Evolutionary conservation across 2,329 filamentous ascomycete species (phyloP), one percentile per base, ranked within the genome.

Genomic region (Albophoma yamanashiensis): DNA sequence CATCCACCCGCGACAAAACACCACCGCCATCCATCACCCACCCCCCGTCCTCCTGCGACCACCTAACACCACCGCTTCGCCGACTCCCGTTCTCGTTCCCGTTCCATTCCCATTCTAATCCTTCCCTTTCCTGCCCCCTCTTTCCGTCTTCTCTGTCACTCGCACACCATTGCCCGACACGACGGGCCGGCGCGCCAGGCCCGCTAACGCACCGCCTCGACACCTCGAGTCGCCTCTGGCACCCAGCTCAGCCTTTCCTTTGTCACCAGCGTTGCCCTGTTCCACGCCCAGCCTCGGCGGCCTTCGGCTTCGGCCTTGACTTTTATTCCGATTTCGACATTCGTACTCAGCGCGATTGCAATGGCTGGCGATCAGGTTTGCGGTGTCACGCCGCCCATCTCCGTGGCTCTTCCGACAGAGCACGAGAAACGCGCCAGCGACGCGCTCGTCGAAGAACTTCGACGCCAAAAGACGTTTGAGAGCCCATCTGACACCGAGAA

Each of bases 381-480:
- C 62, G 93, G 93, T 69, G 84, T 95, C 55, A 97, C 92, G 61
- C 87, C 88, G 67, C 89, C 94, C 55, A 90, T 99, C 43, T 96
- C 92, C 25, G 82, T 81, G 15, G 79, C 81, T 27, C 80, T 92
- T 31, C 94, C 94, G 5, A 94, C 89, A 1, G 82, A 88, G 59
- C 78, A 82, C 43, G 93, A 99, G 73, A 83, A 88, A 60, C 82
- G 87, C 64, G 84, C 89, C 57, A 95, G 91, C 67, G 87, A 91
- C 65, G 81, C 87, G 60, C 82, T 99, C 53, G 83, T 96, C 60
- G 85, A 89, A 60, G 92, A 97, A 75, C 78, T 99, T 62, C 91
- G 91, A 72, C 81, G 81, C 47, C 90, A 97, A 75, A 93, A 95
- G 75, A 96, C 94, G 58, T 99, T 96, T 68, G 94, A 97, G 75